These are phyloP conservation scores for Neurospora terricola DNA, from an alignment of 495 filamentous ascomycete species.

Conservation along the genomic window DNA sequence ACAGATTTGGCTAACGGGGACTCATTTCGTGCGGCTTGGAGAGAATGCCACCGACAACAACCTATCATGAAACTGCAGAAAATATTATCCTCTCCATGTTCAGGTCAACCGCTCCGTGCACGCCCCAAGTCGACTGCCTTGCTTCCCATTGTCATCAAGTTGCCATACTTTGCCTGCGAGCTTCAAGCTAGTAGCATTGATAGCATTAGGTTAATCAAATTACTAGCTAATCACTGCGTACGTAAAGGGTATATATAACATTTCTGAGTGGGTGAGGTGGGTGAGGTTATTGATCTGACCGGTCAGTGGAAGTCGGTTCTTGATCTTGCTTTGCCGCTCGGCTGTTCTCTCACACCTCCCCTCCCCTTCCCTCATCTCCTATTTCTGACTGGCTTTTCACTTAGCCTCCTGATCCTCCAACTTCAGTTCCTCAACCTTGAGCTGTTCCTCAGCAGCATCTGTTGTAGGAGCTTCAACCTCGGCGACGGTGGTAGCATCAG, in stretches of 20 bases:
- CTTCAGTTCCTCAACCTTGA: neutral
- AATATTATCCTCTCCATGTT: neutral
- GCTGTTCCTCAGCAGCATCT: neutral
- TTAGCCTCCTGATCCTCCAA: neutral
- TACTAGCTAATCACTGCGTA: neutral
- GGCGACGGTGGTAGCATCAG: neutral
- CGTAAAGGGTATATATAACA: neutral
- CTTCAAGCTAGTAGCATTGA: neutral
- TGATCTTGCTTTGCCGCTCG: neutral
- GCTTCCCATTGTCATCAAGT: no score
- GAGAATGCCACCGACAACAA: neutral
- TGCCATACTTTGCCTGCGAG: no score
- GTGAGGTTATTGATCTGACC: neutral
- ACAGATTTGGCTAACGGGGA: no score
- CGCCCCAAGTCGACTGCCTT: no score
- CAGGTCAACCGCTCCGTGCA: no score
- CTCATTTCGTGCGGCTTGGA: no score
- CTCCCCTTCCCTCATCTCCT: neutral
- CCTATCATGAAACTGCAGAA: neutral
- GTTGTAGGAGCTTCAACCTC: neutral
- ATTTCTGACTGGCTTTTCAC: neutral
- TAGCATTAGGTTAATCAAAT: neutral
- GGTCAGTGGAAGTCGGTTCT: neutral
- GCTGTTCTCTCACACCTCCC: neutral
- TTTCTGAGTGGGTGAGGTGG: neutral